Evolutionary conservation across 768 basidiomycete species (phyloP).

Genomic region (Collybia nuda): DNA sequence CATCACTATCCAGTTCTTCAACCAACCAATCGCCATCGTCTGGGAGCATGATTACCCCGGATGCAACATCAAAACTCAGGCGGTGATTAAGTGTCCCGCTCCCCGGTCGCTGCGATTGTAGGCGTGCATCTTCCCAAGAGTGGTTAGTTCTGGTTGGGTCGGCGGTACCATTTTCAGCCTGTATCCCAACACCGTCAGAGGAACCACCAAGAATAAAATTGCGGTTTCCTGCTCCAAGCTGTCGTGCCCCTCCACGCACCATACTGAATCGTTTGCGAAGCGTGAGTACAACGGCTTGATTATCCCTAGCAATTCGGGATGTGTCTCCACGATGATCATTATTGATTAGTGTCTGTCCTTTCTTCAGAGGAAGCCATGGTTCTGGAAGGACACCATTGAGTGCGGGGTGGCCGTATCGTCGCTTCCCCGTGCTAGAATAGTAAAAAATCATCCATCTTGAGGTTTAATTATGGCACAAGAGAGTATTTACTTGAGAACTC

Average conservation of each 20-base stretch:
- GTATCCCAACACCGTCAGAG: slow-evolving; percentile 5
- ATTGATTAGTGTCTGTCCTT: slow-evolving; percentile 75
- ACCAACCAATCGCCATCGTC: slow-evolving; percentile 69
- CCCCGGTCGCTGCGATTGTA: slow-evolving; percentile 14
- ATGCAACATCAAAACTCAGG: slow-evolving; percentile 81
- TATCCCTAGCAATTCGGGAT: slow-evolving; percentile 38
- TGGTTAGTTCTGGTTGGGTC: slow-evolving; percentile 37
- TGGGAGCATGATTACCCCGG: slow-evolving; percentile 86
- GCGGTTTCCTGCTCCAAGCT: slow-evolving; percentile 10
- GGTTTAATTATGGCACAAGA: neutral
- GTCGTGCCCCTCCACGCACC: slow-evolving; percentile 31
- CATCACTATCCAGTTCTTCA: slow-evolving; percentile 47
- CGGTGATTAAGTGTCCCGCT: slow-evolving; percentile 47
- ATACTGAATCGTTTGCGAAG: slow-evolving; percentile 71
- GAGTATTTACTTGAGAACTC: slow-evolving; percentile 77
- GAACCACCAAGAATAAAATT: slow-evolving; percentile 15
- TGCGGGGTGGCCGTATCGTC: slow-evolving; percentile 93
- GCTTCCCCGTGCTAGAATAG: slow-evolving; percentile 76
- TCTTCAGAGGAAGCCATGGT: slow-evolving; percentile 93
- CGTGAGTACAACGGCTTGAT: slow-evolving; percentile 78
- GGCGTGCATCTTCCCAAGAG: slow-evolving; percentile 61
- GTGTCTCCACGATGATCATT: slow-evolving; percentile 35
- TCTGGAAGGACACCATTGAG: slow-evolving; percentile 90
- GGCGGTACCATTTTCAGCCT: slow-evolving; percentile 10
- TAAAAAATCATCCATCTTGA: slow-evolving; percentile 6